Base-by-base conservation (phyloP, 805 yeast genomes). In the Metschnikowia kunwiensis region DNA sequence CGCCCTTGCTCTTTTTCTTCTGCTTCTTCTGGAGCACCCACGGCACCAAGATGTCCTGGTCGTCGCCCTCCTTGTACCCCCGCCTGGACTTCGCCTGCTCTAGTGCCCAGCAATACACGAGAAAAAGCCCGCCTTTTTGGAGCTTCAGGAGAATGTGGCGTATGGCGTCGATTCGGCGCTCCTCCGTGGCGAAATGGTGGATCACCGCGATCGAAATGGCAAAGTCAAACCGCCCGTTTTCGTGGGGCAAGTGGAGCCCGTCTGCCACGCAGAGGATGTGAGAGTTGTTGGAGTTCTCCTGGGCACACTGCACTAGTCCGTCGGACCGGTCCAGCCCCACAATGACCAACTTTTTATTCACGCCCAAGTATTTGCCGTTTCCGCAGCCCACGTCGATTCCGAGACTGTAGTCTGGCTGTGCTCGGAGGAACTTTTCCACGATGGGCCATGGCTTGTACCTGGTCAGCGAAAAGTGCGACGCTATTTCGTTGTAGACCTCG, bases 321-420 rank as follows among this genome's bases (percentile, higher is more conserved):
- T 74, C 75, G 1, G 93, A 84, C 35, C 82, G 70, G 44, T 82
- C 91, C 36, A 72, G 77, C 25, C 96, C 97, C 12, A 91, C 57
- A 19, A 89, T 71, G 51, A 58, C 81, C 3, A 91, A 58, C 29
- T 82, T 70, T 7, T 73, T 67, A 58, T 91, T 89, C 9, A 88
- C 74, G 2, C 74, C 74, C 26, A 91, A 58, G 55, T 93, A 93
- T 55, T 93, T 93, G 2, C 98, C 98, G 57, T 93, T 93, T 3
- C 98, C 98, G 59, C 97, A 91, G 0, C 98, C 98, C 14, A 91
- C 86, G 62, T 93, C 98, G 19, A 88, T 69, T 1, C 98, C 98
- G 0, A 91, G 44, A 1, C 81, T 63, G 27, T 86, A 82, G 5
- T 63, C 62, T 0, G 55, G 41, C 49, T 76, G 74, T 1, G 59